Conservation (phyloP, 2,329 filamentous ascomycete genomes). For the Metarhizium sp. region DNA sequence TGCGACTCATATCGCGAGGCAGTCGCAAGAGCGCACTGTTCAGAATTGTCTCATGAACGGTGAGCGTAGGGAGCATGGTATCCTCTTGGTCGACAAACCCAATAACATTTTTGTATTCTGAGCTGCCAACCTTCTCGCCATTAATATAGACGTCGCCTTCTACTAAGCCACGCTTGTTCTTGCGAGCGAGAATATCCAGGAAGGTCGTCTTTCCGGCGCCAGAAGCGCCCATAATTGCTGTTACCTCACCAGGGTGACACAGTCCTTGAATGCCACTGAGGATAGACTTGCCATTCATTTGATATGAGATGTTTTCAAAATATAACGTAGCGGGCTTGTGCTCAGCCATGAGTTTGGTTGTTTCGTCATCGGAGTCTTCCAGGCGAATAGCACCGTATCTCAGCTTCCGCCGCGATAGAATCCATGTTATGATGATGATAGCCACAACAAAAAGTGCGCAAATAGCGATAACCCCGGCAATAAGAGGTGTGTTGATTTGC, state of each 20-base stretch:
- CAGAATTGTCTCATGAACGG: conserved; percentile 94
- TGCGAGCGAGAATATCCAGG: conserved; percentile 87
- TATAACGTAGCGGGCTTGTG: conserved; percentile 85
- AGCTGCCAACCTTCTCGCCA: conserved; percentile 76
- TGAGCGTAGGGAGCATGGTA: conserved; percentile 89
- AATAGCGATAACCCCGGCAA: conserved; percentile 84
- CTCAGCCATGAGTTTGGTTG: conserved; percentile 75
- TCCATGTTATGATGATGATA: conserved; percentile 77
- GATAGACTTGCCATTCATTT: conserved; percentile 80
- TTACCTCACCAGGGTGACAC: conserved; percentile 89
- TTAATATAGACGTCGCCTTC: conserved; percentile 85
- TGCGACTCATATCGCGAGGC: conserved; percentile 81
- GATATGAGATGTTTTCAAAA: conserved; percentile 82
- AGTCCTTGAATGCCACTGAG: conserved; percentile 71
- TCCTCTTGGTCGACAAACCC: conserved; percentile 98
- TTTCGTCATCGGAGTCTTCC: conserved; percentile 85
- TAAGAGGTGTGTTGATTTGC: conserved; percentile 92
- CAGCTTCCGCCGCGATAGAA: conserved; percentile 66
- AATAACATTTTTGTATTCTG: conserved; percentile 83
- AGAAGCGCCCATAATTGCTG: conserved; percentile 96
- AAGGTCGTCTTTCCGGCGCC: conserved; percentile 97
- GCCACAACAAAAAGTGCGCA: conserved; percentile 83
- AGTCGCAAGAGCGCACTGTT: conserved; percentile 86
- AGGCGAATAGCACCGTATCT: conserved; percentile 67
- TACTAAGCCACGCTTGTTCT: conserved; percentile 83